Percentiles rank a stretch among this genome's conserved stretches.
phyloP scores from a whole-genome alignment of 768 basidiomycete genomes.

The Tephrocybe sp. region DNA sequence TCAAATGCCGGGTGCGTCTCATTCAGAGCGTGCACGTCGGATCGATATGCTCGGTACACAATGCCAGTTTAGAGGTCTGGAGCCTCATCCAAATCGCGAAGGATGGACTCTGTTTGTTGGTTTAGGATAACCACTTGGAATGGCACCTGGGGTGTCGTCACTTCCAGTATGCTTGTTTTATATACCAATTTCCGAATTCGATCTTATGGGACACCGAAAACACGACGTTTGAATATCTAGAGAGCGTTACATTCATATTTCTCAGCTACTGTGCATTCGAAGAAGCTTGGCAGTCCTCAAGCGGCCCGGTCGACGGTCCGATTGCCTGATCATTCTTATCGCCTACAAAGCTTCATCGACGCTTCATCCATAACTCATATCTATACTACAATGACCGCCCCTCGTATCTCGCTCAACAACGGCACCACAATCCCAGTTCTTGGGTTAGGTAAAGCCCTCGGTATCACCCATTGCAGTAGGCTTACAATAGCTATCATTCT shows the following conservation, averaged over 20 bases:
- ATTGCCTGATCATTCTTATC: background rate
- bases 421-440: slow-evolving; percentile 52
- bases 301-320: background rate
- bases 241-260: too few species aligned
- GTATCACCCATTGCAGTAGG: background rate
- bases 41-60: slow-evolving; percentile 50
- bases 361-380: background rate
- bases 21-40: slow-evolving; percentile 26
- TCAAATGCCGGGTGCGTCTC: slow-evolving; percentile 1
- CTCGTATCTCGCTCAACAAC: slow-evolving; percentile 58
- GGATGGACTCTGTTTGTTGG: slow-evolving; percentile 39
- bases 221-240: too few species aligned
- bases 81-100: slow-evolving; percentile 43
- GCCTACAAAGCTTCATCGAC: slow-evolving; percentile 1
- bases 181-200: too few species aligned
- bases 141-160: too few species aligned
- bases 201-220: too few species aligned
- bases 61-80: slow-evolving; percentile 50
- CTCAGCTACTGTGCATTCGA: too few species aligned
- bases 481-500: slow-evolving; percentile 2
- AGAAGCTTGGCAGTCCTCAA: too few species aligned
- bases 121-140: slow-evolving; percentile 6
- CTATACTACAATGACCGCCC: slow-evolving; percentile 9
- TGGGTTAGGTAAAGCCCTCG: slow-evolving; percentile 46
- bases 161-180: too few species aligned